Conservation (phyloP, 768 basidiomycete genomes). For the Leccinum subgranulosum region DNA sequence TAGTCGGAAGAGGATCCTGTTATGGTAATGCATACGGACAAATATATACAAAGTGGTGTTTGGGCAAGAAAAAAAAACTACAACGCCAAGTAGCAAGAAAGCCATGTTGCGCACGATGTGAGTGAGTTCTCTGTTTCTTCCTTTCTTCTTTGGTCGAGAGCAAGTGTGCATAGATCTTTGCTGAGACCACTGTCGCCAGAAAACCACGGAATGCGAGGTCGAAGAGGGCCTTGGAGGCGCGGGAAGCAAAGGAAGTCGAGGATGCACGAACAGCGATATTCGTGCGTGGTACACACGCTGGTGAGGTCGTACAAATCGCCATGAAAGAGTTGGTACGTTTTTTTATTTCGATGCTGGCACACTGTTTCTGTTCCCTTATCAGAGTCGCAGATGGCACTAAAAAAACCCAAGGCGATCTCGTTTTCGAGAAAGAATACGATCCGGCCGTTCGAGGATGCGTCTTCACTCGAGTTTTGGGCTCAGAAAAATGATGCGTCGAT, state of each 20-base stretch:
- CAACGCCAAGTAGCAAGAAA: neutral
- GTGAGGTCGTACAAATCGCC: constrained; percentile 71
- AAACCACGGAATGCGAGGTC: constrained; percentile 97
- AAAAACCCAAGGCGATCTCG: constrained; percentile 84
- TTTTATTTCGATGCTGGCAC: neutral
- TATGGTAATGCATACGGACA: neutral
- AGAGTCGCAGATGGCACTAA: constrained; percentile 76
- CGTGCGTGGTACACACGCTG: constrained; percentile 83
- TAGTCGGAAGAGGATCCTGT: neutral
- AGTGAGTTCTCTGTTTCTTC: constrained; percentile 3
- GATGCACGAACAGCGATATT: constrained; percentile 86
- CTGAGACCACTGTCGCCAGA: constrained; percentile 31
- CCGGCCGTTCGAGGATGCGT: constrained; percentile 82
- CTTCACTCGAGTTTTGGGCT: constrained; percentile 89
- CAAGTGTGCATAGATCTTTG: neutral
- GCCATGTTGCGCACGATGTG: constrained; percentile 32
- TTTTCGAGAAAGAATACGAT: constrained; percentile 94
- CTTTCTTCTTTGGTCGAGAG: neutral
- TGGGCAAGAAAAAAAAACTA: neutral
- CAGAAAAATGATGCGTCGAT: constrained; percentile 91
- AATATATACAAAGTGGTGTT: neutral
- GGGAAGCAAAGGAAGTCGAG: constrained; percentile 88
- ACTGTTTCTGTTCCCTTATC: neutral
- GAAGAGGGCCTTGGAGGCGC: constrained; percentile 83
- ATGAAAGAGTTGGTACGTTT: constrained; percentile 84